phyloP scores from a whole-genome alignment of 352 stramenopile species.

The Globisporangium takayamanum region DNA sequence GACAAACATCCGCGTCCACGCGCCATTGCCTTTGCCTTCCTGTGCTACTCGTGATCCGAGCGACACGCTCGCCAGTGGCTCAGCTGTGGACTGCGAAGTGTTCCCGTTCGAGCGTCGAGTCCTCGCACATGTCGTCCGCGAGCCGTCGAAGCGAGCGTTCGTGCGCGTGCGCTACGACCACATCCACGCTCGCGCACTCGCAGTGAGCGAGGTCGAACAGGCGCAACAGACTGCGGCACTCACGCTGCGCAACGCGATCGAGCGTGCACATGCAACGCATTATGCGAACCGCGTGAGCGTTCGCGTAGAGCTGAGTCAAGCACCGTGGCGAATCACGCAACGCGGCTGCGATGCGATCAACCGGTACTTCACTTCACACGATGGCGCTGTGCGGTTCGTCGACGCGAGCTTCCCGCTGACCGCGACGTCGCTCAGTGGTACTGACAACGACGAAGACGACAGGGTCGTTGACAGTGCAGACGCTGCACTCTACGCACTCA shows the following conservation, averaged over 20 bases:
- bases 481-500: slow-evolving; percentile 10
- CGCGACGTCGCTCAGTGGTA: not conserved
- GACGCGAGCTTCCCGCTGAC: slow-evolving; percentile 27
- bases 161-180: slow-evolving; percentile 37
- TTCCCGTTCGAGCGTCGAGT: slow-evolving; percentile 29
- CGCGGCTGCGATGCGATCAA: slow-evolving; percentile 33
- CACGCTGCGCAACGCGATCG: not conserved
- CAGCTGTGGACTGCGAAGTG: slow-evolving; percentile 21
- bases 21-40: too few relatives aligned
- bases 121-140: slow-evolving; percentile 26
- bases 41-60: not conserved
- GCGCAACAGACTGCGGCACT: not conserved
- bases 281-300: slow-evolving; percentile 1
- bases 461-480: not conserved
- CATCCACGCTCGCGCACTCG: not conserved
- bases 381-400: slow-evolving; percentile 20
- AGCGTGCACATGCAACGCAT: not conserved
- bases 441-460: not conserved
- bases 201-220: slow-evolving; percentile 5
- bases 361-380: slow-evolving; percentile 19
- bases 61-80: slow-evolving; percentile 1
- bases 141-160: slow-evolving; percentile 22
- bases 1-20: slow-evolving; percentile 18
- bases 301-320: slow-evolving; percentile 8
- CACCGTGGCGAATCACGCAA: slow-evolving; percentile 2